These are phyloP conservation scores for Paramarasmius palmivorus DNA, from an alignment of 1,284 basidiomycete genomes.

Conservation along the genomic window DNA sequence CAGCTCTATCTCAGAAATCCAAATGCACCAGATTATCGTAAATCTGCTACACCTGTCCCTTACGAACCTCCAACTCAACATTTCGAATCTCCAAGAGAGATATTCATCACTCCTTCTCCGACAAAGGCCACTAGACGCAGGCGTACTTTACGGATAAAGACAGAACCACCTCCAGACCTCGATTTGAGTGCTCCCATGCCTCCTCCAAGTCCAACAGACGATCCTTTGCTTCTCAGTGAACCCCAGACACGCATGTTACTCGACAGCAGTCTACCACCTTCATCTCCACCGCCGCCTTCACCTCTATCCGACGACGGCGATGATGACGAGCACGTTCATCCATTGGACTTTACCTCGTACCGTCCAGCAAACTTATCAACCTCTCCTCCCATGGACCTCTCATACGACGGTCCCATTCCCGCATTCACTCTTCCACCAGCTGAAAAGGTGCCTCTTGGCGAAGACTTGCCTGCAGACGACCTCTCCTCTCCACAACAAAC, in stretches of 20 bases:
- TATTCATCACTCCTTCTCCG: slow-evolving; percentile 45
- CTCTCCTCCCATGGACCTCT: background rate
- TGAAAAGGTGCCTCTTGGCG: background rate
- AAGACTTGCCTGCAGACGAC: slow-evolving; percentile 2
- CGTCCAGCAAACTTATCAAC: background rate
- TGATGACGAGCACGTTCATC: background rate
- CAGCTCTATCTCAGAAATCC: slow-evolving; percentile 52
- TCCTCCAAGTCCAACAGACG: slow-evolving; percentile 71
- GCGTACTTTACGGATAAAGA: slow-evolving; percentile 41
- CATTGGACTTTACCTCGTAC: slow-evolving; percentile 6
- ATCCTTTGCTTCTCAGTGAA: slow-evolving; percentile 64
- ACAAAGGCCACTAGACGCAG: slow-evolving; percentile 18
- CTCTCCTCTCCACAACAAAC: too few relatives aligned
- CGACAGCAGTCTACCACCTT: slow-evolving; percentile 15
- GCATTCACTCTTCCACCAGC: background rate
- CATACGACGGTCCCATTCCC: slow-evolving; percentile 4
- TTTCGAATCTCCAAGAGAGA: slow-evolving; percentile 69
- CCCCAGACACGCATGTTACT: background rate
- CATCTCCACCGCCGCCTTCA: slow-evolving; percentile 24
- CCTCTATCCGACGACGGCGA: background rate
- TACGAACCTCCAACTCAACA: slow-evolving; percentile 66
- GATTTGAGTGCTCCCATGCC: slow-evolving; percentile 58
- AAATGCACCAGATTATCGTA: slow-evolving; percentile 43
- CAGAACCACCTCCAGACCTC: slow-evolving; percentile 58
- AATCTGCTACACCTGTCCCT: slow-evolving; percentile 15